These are phyloP conservation scores for Thermothelomyces thermophilus DNA, from an alignment of 2,329 filamentous ascomycete genomes.

Conservation along the genomic window DNA sequence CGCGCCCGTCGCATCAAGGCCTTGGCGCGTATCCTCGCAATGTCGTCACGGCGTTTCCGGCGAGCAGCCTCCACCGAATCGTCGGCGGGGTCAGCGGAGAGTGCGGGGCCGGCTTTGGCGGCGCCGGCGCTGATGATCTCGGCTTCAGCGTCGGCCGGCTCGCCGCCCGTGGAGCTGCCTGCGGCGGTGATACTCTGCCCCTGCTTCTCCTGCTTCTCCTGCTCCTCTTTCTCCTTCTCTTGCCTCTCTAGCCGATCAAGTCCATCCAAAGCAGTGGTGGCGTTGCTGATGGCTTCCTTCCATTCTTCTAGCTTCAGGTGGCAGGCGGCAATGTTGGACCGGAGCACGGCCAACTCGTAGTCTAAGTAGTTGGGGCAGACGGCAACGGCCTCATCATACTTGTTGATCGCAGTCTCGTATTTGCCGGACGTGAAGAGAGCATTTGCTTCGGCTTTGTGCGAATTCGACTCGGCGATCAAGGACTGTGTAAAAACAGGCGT, in stretches of 20 bases:
- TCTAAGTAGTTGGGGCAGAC: conserved; percentile 78
- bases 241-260: conserved; percentile 58
- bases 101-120: conserved; percentile 39
- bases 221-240: conserved; percentile 39
- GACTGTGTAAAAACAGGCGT: conserved; percentile 3
- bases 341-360: conserved; percentile 80
- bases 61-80: conserved; percentile 28
- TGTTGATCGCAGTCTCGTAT: conserved; percentile 71
- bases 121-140: conserved; percentile 57
- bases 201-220: too few species aligned
- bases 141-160: conserved; percentile 42
- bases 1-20: conserved; percentile 73
- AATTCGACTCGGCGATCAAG: conserved; percentile 64
- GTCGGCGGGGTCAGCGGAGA: conserved; percentile 20
- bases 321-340: conserved; percentile 84
- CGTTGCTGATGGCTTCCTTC: conserved; percentile 72
- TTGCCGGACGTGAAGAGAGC: conserved; percentile 64
- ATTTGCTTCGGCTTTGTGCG: conserved; percentile 71
- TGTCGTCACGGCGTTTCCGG: conserved; percentile 49
- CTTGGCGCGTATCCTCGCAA: conserved; percentile 73
- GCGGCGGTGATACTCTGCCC: conserved; percentile 34
- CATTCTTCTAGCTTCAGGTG: conserved; percentile 79
- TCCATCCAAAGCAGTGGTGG: conserved; percentile 64
- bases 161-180: conserved; percentile 23
- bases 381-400: conserved; percentile 73